Percentiles rank a stretch among this genome's conserved stretches.
Evolutionary conservation across 805 yeast genomes (phyloP).

Genomic region (Yamadazyma endophytica): DNA sequence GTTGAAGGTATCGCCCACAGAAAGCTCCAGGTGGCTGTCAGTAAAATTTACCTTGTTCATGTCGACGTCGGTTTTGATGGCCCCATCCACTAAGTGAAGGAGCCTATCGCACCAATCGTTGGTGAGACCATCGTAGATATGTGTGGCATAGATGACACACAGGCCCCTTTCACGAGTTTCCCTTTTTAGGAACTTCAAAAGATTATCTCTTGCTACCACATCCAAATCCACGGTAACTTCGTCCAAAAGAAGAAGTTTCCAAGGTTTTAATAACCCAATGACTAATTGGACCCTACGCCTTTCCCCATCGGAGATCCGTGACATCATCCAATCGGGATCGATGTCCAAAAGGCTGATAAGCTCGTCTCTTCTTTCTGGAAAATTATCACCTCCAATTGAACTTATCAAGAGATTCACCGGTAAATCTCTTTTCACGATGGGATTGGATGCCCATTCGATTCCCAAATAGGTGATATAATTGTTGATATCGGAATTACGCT

Average conservation of each 20-base stretch:
- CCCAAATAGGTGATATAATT: conserved; percentile 75
- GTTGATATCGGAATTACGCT: conserved; percentile 41
- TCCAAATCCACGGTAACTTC: conserved; percentile 97
- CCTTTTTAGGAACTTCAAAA: conserved; percentile 63
- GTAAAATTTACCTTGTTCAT: conserved; percentile 24
- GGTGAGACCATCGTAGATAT: conserved; percentile 92
- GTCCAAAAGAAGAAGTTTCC: conserved; percentile 83
- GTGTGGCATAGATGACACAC: conserved; percentile 89
- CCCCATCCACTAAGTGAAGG: conserved; percentile 73
- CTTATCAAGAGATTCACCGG: conserved; percentile 76
- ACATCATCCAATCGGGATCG: conserved; percentile 90
- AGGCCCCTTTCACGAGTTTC: conserved; percentile 72
- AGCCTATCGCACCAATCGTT: conserved; percentile 79
- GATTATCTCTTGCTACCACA: conserved; percentile 77
- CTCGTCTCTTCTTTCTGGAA: conserved; percentile 69
- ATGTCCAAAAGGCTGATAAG: conserved; percentile 78
- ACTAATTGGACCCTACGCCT: conserved; percentile 89
- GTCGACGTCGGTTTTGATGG: conserved; percentile 33
- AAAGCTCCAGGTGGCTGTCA: conserved; percentile 2
- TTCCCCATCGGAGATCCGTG: conserved; percentile 89
- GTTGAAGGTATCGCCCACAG: conserved; percentile 19
- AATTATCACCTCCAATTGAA: conserved; percentile 69
- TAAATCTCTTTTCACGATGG: conserved; percentile 85
- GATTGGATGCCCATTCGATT: conserved; percentile 96
- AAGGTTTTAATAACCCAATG: conserved; percentile 90